Evolutionary conservation across 352 stramenopile genomes (phyloP), one percentile per base, ranked within the genome.

Genomic region (Peronospora destructor): DNA sequence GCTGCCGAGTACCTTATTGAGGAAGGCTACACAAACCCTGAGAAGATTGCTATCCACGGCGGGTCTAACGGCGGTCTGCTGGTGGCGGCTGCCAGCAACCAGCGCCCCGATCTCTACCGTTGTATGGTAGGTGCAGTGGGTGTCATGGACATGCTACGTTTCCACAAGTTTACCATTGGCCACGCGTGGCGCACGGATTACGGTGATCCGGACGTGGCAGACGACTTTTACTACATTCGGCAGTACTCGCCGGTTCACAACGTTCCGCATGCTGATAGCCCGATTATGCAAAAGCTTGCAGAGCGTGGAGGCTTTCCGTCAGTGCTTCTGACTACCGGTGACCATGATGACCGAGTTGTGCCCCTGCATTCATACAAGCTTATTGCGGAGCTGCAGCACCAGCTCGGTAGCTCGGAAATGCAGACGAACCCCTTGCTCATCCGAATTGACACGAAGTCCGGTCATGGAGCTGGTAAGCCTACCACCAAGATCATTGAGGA

Each of bases 61-160:
- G 91, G 91, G 40, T 96, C 83, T 13, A 97, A 97, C 68, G 94
- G 91, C n/a, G 95, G 95, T 29, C 62, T 98, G 10, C 56, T 98
- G 0, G 89, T 97, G 23, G 93, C 88, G 3, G 95, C 94, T 36
- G 76, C 71, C 19, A 83, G 89, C 29, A 93, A 95, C 53, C 85
- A 95, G 61, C 70, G 85, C 17, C 87, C 88, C 0, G 84, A 98
- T 36, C 69, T 98, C 6, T 98, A 95, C 64, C 78, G 86, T 35
- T 94, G 85, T 19, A 91, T 88, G 19, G 86, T 98, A 29, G 94
- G 87, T 44, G 85, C 87, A 42, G 95, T 98, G 32, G 91, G 92
- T 28, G 77, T 98, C 23, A 79, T 97, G 52, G 93, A 98, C 71
- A 98, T 98, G 95, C 89, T 98, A 48, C 78, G 90, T 28, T 98